phyloP scores from a whole-genome alignment of 805 yeast genomes.

The Metschnikowia baotianmanensis region DNA sequence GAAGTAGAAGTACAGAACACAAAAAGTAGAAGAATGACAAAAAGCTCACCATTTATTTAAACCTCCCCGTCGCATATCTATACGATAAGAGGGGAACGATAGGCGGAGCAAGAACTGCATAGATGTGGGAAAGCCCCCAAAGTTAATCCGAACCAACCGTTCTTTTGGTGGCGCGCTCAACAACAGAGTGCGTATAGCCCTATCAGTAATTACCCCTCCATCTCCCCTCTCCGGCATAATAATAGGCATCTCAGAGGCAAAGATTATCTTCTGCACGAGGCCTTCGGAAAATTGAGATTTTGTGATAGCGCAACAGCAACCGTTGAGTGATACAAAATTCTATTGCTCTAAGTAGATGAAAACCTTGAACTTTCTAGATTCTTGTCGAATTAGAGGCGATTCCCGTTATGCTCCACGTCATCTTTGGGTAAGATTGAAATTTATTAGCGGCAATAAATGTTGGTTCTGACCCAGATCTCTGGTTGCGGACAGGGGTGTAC shows the following conservation, averaged over 20 bases:
- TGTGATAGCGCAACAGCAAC: too few relatives aligned
- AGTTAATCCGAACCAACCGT: conserved; percentile 12
- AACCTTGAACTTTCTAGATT: too few relatives aligned
- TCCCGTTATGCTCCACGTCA: too few relatives aligned
- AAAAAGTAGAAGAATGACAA: not conserved
- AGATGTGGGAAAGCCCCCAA: conserved; percentile 5
- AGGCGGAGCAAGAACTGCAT: conserved; percentile 14
- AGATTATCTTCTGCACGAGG: too few relatives aligned
- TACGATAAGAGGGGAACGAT: conserved; percentile 18
- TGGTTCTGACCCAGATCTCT: too few relatives aligned
- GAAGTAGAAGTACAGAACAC: not conserved
- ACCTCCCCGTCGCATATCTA: conserved; percentile 6
- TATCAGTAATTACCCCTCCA: conserved; percentile 13
- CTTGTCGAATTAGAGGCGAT: too few relatives aligned
- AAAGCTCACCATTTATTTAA: conserved; percentile 1
- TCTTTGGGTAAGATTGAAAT: too few relatives aligned
- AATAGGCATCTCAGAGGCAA: too few relatives aligned
- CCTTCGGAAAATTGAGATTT: not conserved
- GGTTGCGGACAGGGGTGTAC: too few relatives aligned
- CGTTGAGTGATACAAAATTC: too few relatives aligned
- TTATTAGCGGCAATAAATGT: too few relatives aligned
- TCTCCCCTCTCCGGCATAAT: conserved; percentile 4
- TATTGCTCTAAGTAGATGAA: too few relatives aligned
- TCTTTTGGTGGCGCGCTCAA: conserved; percentile 10
- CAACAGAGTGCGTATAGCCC: conserved; percentile 7